Evolutionary conservation across 2,329 filamentous ascomycete species (phyloP).

Genomic region (Fusarium floridanum): DNA sequence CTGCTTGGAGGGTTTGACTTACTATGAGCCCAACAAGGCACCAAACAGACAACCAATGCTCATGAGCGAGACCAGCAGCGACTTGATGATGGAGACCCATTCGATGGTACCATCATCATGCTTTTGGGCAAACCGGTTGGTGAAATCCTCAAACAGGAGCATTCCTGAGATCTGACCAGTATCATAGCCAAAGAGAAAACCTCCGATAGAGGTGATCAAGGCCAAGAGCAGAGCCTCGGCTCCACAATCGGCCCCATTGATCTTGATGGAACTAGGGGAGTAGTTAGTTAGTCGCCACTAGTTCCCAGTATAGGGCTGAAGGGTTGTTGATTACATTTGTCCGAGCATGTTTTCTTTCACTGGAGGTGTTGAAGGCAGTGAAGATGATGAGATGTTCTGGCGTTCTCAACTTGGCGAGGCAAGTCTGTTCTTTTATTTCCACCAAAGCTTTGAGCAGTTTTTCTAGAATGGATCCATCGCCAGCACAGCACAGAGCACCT

Average conservation of each 20-base stretch:
- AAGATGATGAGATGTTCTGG: slow-evolving; percentile 3
- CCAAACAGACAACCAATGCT: slow-evolving; percentile 68
- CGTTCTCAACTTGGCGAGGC: background rate
- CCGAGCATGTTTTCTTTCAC: slow-evolving; percentile 23
- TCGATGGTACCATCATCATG: slow-evolving; percentile 55
- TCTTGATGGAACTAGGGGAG: slow-evolving; percentile 49
- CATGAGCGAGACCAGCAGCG: slow-evolving; percentile 67
- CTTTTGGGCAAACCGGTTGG: slow-evolving; percentile 62
- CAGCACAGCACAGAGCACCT: slow-evolving; percentile 3
- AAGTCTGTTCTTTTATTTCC: slow-evolving; percentile 8
- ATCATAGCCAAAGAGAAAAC: slow-evolving; percentile 73
- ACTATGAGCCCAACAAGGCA: slow-evolving; percentile 63
- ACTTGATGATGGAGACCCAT: slow-evolving; percentile 57
- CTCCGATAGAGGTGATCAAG: slow-evolving; percentile 66
- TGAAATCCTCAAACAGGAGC: slow-evolving; percentile 64
- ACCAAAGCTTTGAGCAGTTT: background rate
- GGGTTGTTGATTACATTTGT: slow-evolving; percentile 7
- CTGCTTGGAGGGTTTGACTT: slow-evolving; percentile 3
- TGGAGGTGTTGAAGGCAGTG: background rate
- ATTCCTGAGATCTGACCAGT: slow-evolving; percentile 69
- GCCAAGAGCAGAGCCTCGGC: slow-evolving; percentile 59
- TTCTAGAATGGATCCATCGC: slow-evolving; percentile 7
- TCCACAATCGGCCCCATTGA: slow-evolving; percentile 57
- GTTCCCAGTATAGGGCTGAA: background rate
- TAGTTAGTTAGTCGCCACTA: background rate